phyloP scores from a whole-genome alignment of 179 eudicot genomes.

The Gypsophila paniculata region DNA sequence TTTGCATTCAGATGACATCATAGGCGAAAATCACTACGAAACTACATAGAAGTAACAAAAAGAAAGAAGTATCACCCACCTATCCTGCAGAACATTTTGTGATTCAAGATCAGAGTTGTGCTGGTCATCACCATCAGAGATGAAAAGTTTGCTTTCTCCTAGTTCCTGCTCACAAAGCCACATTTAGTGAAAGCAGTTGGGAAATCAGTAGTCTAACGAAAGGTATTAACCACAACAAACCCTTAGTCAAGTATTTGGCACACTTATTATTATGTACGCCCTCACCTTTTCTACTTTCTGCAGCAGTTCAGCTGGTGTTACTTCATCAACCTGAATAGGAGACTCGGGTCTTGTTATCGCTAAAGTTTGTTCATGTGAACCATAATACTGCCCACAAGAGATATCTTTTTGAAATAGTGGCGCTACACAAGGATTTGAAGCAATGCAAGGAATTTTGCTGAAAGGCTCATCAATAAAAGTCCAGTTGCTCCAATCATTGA shows the following conservation, averaged over 20 bases:
- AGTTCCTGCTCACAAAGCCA: conserved; percentile 35
- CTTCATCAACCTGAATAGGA: conserved; percentile 32
- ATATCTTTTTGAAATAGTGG: conserved; percentile 27
- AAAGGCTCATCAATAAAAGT: conserved; percentile 43
- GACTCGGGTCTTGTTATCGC: conserved; percentile 13
- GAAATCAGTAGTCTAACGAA: conserved; percentile 10
- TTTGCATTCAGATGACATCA: conserved; percentile 6
- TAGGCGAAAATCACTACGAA: neutral
- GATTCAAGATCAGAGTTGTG: conserved; percentile 37
- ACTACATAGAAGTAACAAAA: conserved; percentile 4
- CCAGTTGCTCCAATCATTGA: conserved; percentile 78
- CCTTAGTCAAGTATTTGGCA: neutral
- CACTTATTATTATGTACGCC: neutral
- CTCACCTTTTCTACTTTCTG: conserved; percentile 30
- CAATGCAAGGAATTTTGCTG: conserved; percentile 22
- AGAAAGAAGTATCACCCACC: conserved; percentile 39
- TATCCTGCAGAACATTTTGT: conserved; percentile 41
- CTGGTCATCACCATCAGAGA: conserved; percentile 22
- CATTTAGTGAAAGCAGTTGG: conserved; percentile 10
- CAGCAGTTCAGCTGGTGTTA: conserved; percentile 24
- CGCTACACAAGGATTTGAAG: conserved; percentile 24
- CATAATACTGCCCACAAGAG: conserved; percentile 24
- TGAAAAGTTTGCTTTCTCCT: conserved; percentile 20
- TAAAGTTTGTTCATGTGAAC: conserved; percentile 23
- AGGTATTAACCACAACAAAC: conserved; percentile 11